Evolutionary conservation across 164 flowering plant genomes (phyloP), one percentile per base, ranked within the genome.

Genomic region (Annona cherimola): DNA sequence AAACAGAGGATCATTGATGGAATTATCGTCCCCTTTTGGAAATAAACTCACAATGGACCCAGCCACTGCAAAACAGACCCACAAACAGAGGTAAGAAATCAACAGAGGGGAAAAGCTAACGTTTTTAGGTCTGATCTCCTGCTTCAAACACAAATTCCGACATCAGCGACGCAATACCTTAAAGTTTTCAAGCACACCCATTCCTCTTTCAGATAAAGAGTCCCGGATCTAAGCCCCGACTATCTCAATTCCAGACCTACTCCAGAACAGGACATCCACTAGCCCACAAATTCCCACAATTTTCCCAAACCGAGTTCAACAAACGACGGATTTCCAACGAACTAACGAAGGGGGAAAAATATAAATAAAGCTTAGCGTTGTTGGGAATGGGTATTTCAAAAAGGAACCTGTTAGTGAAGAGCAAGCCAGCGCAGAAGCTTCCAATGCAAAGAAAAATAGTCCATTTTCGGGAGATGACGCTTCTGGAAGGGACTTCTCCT

Each of bases 401-500:
- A 60, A 42, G 4, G 5, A 76, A 89, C 93, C 90, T 86, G 84
- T 79, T 84, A 63, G 93, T 86, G 87, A 91, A 88, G 79, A 88
- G 79, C 81, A 86, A 80, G 46, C 96, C 96, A 69, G 80, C 86
- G 72, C 88, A 88, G 80, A 91, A 91, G 77, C 96, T 84, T 43
- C 85, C 79, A 9, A 89, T 26, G 73, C 96, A 89, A 42, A 90
- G 83, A 66, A 88, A 78, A 69, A 88, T 68, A 39, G 79, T 79
- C 86, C 81, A 83, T 41, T 82, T 88, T 46, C 84, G 75, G 1
- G 95, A 71, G 4, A 85, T 63, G 35, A 78, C 72, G 70, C 68
- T 82, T 61, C 77, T 88, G 3, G 81, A 72, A 74, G 72, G 39
- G 1, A 54, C 39, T 61, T 85, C 89, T 69, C 75, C 83, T 82